Evolutionary conservation across 202 grass and related monocot species (phyloP), one percentile per base, ranked within the genome.

Genomic region (Brachypodium distachyon): DNA sequence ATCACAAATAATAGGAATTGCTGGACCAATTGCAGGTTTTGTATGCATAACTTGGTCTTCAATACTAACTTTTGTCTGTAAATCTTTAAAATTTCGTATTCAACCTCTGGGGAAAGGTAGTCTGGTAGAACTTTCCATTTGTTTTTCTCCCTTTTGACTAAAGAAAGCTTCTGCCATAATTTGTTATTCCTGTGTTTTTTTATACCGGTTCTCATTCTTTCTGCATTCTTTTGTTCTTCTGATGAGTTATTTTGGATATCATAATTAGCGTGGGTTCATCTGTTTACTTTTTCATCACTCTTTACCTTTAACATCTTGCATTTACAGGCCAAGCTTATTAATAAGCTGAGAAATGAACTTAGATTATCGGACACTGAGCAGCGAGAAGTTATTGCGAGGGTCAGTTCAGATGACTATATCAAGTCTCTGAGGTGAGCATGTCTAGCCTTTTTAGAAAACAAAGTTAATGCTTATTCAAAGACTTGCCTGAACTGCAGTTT

Each of bases 341-440:
- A 61, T 62, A 47, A 90, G 55, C 51, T 96, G 31, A 92, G 80
- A 66, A 90, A 78, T 19, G 76, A 90, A 78, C 82, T 96, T 63
- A 90, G 76, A 65, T 81, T 92, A 92, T 92, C 82, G 17, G 68
- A 86, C 55, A 51, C 18, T 62, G 93, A 92, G 69, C 87, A 92
- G 81, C 81, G 64, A 81, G 84, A 92, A 72, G 82, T 90, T 83
- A 57, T 96, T 56, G 77, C 52, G 49, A 74, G 77, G 43, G 57
- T 90, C 43, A 92, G 63, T 73, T 86, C 76, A 68, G 77, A 96
- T 76, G 78, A 85, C 26, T 81, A 78, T 44, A 76, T 88, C 72
- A 92, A 84, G 32, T 78, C 74, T 41, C 67, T 96, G 83, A 86
- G 89, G 93, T 92, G 77, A 75, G 69, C 13, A 67, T 69, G n/a